A percentile compares a stretch with the other conserved stretches of the same genome.
Conservation (phyloP, 192 early-diverging fungal genomes). For the Entrophospora sp. region DNA sequence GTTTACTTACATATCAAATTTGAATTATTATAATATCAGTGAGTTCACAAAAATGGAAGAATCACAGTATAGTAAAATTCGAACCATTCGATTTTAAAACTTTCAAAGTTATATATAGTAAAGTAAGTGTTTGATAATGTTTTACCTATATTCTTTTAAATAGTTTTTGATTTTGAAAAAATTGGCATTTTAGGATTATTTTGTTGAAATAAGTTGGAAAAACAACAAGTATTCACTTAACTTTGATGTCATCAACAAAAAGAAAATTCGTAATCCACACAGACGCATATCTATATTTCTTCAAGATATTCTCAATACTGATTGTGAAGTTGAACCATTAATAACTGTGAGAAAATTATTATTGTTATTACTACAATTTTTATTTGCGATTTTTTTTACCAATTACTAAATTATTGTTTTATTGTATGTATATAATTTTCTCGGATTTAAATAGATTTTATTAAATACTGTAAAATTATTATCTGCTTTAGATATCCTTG, state of each 20-base stretch:
- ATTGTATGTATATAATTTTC: not conserved
- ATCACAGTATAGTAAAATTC: no score
- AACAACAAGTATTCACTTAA: not conserved
- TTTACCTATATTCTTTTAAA: not conserved
- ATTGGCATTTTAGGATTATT: not conserved
- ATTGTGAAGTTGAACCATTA: not conserved
- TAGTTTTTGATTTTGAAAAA: no score
- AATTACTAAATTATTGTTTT: not conserved
- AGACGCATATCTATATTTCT: not conserved
- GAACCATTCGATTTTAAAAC: no score
- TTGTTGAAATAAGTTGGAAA: not conserved
- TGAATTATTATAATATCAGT: not conserved
- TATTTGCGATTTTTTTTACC: not conserved
- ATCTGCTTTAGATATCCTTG: not conserved
- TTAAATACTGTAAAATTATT: not conserved
- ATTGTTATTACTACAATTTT: no score
- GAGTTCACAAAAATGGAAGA: not conserved
- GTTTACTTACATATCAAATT: not conserved
- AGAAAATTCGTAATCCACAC: not conserved
- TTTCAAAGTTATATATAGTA: not conserved
- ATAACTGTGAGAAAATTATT: not conserved
- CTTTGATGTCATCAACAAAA: not conserved
- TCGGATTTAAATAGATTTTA: not conserved
- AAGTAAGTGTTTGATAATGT: not conserved
- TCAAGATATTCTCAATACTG: not conserved